A percentile compares a stretch with the other conserved stretches of the same genome.
Evolutionary conservation across 345 rosid species (phyloP).

Genomic region (Hirschfeldia incana): DNA sequence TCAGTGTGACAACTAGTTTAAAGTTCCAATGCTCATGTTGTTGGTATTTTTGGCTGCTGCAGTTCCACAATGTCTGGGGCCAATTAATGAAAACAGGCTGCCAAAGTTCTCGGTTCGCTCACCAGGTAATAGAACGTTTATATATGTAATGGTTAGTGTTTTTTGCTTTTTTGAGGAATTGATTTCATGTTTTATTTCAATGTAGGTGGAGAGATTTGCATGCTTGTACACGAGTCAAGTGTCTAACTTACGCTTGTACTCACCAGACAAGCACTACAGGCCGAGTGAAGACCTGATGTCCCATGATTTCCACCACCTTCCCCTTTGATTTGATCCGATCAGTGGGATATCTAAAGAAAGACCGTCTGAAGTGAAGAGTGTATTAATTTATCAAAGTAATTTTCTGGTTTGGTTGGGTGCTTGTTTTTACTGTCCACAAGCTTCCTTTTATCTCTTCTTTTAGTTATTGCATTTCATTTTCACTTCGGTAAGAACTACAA

Average conservation of each 20-base stretch:
- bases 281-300: conserved; percentile 97
- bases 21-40: background rate
- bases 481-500: too few relatives aligned
- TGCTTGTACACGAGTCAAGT: conserved; percentile 96
- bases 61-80: conserved; percentile 98
- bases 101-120: conserved; percentile 98
- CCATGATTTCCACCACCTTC: conserved; percentile 79
- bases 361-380: background rate
- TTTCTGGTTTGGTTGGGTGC: conserved; percentile 3
- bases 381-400: background rate
- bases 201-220: conserved; percentile 96
- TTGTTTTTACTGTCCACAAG: too few relatives aligned
- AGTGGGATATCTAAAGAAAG: background rate
- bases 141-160: background rate
- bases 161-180: background rate
- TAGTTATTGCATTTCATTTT: background rate
- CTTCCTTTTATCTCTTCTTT: too few relatives aligned
- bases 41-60: conserved; percentile 5
- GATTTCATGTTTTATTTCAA: background rate
- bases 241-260: conserved; percentile 83
- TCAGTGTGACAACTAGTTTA: background rate
- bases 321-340: conserved; percentile 39
- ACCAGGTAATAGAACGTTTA: conserved; percentile 55
- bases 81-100: conserved; percentile 98
- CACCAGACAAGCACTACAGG: conserved; percentile 89